Conservation (phyloP, 2,329 filamentous ascomycete species). For the Onygenales sp. region DNA sequence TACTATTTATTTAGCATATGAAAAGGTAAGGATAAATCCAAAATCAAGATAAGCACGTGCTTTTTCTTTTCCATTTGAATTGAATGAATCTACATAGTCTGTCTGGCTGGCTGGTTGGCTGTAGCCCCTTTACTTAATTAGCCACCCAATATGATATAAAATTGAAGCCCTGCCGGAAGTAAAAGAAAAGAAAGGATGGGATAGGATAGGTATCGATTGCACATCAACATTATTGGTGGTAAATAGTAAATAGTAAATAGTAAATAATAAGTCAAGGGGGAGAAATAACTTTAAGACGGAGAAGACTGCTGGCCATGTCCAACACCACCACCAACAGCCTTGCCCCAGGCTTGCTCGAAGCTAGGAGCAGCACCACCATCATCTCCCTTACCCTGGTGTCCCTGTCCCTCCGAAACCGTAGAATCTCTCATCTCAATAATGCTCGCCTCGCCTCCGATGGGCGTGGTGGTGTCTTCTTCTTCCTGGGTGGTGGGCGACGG, state of each 20-base stretch:
- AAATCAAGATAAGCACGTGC: too few relatives aligned
- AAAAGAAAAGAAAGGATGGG: too few relatives aligned
- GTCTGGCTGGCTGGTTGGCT: too few relatives aligned
- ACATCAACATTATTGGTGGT: too few relatives aligned
- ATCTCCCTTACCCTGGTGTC: not conserved
- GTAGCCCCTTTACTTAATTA: too few relatives aligned
- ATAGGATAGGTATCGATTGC: too few relatives aligned
- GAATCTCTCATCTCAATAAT: not conserved
- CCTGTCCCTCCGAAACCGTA: not conserved
- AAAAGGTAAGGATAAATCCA: too few relatives aligned
- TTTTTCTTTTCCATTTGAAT: too few relatives aligned
- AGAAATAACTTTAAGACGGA: constrained; percentile 6
- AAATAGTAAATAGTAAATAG: not conserved
- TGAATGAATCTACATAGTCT: too few relatives aligned
- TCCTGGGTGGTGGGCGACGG: not conserved
- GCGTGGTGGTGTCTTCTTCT: not conserved
- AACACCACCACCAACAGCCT: constrained; percentile 5
- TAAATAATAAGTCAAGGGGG: constrained; percentile 20
- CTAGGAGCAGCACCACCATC: not conserved
- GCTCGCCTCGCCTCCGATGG: not conserved
- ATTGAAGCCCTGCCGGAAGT: too few relatives aligned
- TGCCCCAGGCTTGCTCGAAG: constrained; percentile 13
- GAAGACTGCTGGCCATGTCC: not conserved
- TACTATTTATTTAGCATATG: too few relatives aligned
- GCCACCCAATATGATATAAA: too few relatives aligned